Conservation (phyloP, 2,329 filamentous ascomycete genomes). For the Clarireedia paspali region DNA sequence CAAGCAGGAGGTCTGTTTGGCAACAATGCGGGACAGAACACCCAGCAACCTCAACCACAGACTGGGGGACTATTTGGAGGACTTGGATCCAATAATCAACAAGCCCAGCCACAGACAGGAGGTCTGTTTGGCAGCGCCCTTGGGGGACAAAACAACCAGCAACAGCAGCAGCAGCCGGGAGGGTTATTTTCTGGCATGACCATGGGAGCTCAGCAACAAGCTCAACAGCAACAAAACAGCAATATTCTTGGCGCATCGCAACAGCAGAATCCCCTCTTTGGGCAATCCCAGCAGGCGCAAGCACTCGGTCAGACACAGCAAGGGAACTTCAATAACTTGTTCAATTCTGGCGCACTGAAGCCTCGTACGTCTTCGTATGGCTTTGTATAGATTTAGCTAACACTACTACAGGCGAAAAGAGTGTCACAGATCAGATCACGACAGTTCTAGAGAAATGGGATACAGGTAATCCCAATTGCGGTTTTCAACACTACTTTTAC, state of each 20-base stretch:
- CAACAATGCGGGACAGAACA: constrained; percentile 2
- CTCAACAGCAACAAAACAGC: constrained; percentile 8
- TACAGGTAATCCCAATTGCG: constrained; percentile 57
- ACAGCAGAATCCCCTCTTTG: constrained; percentile 11
- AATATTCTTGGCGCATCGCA: constrained; percentile 12
- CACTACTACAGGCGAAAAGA: constrained; percentile 52
- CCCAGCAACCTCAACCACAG: constrained; percentile 11
- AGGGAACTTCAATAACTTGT: constrained; percentile 21
- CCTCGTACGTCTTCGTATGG: constrained; percentile 20
- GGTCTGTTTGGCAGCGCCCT: no score
- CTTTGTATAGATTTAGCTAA: constrained; percentile 12
- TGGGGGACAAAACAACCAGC: constrained; percentile 4
- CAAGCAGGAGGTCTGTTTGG: constrained; percentile 11
- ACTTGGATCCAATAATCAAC: constrained; percentile 8
- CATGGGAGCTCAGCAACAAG: constrained; percentile 14
- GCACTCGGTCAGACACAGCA: constrained; percentile 10
- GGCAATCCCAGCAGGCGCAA: constrained; percentile 11
- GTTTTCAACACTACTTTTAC: constrained; percentile 81
- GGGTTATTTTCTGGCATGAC: constrained; percentile 8
- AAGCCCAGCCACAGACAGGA: constrained; percentile 5
- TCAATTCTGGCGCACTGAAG: constrained; percentile 25
- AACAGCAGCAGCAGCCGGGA: constrained; percentile 9
- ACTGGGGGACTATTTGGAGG: constrained; percentile 5
- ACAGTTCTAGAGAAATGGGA: constrained; percentile 69
- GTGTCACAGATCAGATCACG: constrained; percentile 65